Evolutionary conservation across 169 alveolate species (phyloP), one percentile per base, ranked within the genome.

Genomic region (Blepharisma undulans): DNA sequence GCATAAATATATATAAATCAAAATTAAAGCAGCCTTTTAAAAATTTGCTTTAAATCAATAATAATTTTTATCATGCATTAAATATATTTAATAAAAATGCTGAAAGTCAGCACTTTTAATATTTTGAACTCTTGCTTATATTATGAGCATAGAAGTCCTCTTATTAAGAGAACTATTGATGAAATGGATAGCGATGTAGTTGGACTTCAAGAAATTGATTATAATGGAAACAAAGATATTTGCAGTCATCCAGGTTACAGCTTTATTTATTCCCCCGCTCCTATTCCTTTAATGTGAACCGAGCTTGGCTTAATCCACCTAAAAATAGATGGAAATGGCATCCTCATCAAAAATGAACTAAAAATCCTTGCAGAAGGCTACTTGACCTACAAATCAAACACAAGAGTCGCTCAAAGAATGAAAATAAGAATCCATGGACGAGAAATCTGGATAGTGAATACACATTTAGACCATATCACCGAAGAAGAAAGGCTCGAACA

Each of bases 121-220:
- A 79, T 79, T 29, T 33, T 79, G 61, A 79, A 79, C 61, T 29
- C 87, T 4, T n/a, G 72, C 27, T 30, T 22, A 4, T 29, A n/a
- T n/a, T 79, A 79, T 33, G 87, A 79, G 61, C 30, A 79, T n/a
- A 79, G 87, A 79, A 79, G 34, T n/a, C 87, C 29, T 10, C 36
- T 79, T 29, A 27, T 79, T 2, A 48, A 48, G 66, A 48, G 66
- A 48, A 48, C 66, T 3, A 48, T 48, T 48, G 66, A 48, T 48
- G 80, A 74, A 74, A n/a, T 86, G 84, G 29, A 86, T 4, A n/a
- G 84, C 34, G 91, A 86, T 10, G 14, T 86, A 6, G 36, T 86
- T 29, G 80, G 91, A 18, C 34, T 86, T 22, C 91, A 86, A 86
- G 91, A 86, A 71, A 48, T 86, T 21, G 72, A 86, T 72, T 66